A percentile compares a stretch with the other conserved stretches of the same genome.
These are phyloP conservation scores for Trichoderma breve DNA, from an alignment of 2,329 filamentous ascomycete species.

Conservation along the genomic window DNA sequence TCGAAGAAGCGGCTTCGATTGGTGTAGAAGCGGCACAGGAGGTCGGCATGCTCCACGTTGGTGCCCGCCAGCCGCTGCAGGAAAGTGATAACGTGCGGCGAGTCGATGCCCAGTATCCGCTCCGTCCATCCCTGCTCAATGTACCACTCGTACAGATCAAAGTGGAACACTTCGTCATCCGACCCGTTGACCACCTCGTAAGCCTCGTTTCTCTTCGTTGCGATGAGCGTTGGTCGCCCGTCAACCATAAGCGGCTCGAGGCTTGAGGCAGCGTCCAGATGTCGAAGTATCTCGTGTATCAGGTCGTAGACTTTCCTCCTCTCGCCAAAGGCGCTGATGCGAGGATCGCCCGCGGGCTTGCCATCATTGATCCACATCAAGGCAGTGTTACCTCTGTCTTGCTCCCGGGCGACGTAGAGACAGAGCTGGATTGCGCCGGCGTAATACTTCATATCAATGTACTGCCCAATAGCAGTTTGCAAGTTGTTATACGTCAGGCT, in stretches of 20 bases:
- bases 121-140: slow-evolving; percentile 80
- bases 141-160: slow-evolving; percentile 98
- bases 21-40: slow-evolving; percentile 90
- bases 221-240: slow-evolving; percentile 71
- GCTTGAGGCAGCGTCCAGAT: slow-evolving; percentile 70
- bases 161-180: slow-evolving; percentile 90
- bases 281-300: slow-evolving; percentile 76
- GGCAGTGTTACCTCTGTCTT: slow-evolving; percentile 83
- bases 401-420: slow-evolving; percentile 76
- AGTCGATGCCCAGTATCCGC: slow-evolving; percentile 79
- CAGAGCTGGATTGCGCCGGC: slow-evolving; percentile 89
- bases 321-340: slow-evolving; percentile 64
- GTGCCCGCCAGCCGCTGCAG: slow-evolving; percentile 72
- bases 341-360: slow-evolving; percentile 67
- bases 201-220: slow-evolving; percentile 80
- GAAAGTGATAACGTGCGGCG: slow-evolving; percentile 82
- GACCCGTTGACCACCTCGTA: slow-evolving; percentile 88
- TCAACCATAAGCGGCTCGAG: slow-evolving; percentile 72
- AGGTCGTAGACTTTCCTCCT: slow-evolving; percentile 81
- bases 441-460: slow-evolving; percentile 80
- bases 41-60: slow-evolving; percentile 76
- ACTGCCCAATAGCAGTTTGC: slow-evolving; percentile 73
- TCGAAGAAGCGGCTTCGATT: slow-evolving; percentile 81
- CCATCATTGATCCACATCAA: slow-evolving; percentile 85
- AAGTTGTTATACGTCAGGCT: slow-evolving; percentile 80